phyloP scores from a whole-genome alignment of 768 basidiomycete genomes.

The Lactifluus subvellereus region DNA sequence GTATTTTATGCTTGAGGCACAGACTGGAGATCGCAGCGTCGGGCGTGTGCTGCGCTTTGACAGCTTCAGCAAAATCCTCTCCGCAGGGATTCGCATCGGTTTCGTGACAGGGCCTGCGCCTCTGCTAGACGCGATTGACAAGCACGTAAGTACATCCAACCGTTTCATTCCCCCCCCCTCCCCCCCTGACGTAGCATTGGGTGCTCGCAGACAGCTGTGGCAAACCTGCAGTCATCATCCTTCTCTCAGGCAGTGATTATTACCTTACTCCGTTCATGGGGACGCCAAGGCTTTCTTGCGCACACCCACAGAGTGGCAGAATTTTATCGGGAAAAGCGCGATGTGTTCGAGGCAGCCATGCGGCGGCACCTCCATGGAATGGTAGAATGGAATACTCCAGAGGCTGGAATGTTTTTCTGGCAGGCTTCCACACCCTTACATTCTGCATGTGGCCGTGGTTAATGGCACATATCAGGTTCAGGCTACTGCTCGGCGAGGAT shows the following conservation, averaged over 20 bases:
- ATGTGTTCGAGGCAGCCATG: slow-evolving; percentile 74
- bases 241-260: slow-evolving; percentile 58
- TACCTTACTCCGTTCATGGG: slow-evolving; percentile 63
- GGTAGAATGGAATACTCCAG: slow-evolving; percentile 65
- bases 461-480: slow-evolving; percentile 48
- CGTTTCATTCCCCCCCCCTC: not conserved
- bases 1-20: slow-evolving; percentile 74
- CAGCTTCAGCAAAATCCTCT: slow-evolving; percentile 79
- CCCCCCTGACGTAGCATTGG: not conserved
- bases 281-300: slow-evolving; percentile 61
- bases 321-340: slow-evolving; percentile 69
- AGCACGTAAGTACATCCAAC: slow-evolving; percentile 45
- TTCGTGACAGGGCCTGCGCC: slow-evolving; percentile 70
- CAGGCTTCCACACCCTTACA: slow-evolving; percentile 29
- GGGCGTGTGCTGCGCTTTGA: slow-evolving; percentile 87
- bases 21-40: slow-evolving; percentile 46
- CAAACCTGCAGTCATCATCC: slow-evolving; percentile 62
- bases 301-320: slow-evolving; percentile 66
- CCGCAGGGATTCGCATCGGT: slow-evolving; percentile 73
- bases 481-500: slow-evolving; percentile 55
- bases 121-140: slow-evolving; percentile 64
- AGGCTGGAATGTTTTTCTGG: slow-evolving; percentile 91
- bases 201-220: slow-evolving; percentile 49
- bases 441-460: slow-evolving; percentile 6
- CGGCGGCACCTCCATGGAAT: slow-evolving; percentile 70